These are phyloP conservation scores for Boletus sensibilis DNA, from an alignment of 768 basidiomycete genomes.

Conservation along the genomic window DNA sequence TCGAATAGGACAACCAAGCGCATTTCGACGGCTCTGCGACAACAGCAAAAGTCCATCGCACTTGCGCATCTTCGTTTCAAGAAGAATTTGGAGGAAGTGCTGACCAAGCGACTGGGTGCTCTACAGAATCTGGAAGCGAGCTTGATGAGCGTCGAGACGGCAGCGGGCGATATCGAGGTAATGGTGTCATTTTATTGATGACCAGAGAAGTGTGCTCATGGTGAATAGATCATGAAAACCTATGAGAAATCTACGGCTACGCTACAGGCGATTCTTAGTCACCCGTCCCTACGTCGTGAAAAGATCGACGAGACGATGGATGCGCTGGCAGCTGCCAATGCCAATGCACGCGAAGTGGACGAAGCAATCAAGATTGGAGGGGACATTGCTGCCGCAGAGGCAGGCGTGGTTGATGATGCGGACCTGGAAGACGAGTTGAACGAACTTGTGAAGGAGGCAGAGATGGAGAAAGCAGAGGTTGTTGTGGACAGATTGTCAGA, in stretches of 20 bases:
- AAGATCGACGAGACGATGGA: constrained; percentile 86
- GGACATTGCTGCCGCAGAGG: constrained; percentile 52
- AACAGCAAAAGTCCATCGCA: constrained; percentile 72
- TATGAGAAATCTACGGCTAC: constrained; percentile 85
- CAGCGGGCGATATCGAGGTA: constrained; percentile 89
- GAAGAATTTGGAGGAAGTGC: constrained; percentile 76
- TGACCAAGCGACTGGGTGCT: constrained; percentile 71
- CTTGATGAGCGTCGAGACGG: constrained; percentile 78
- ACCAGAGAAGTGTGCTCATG: background rate
- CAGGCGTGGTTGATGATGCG: constrained; percentile 51
- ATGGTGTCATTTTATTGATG: constrained; percentile 13
- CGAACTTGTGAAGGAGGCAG: constrained; percentile 48
- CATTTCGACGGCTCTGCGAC: constrained; percentile 61
- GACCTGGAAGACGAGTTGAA: constrained; percentile 67
- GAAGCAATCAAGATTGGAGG: constrained; percentile 69
- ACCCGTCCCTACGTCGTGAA: constrained; percentile 78
- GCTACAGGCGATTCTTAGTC: constrained; percentile 68
- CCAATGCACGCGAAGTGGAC: constrained; percentile 81
- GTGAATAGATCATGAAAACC: constrained; percentile 71
- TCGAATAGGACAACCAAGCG: constrained; percentile 59
- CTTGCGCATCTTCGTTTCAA: constrained; percentile 75
- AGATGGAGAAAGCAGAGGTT: constrained; percentile 39
- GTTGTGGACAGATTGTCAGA: constrained; percentile 19
- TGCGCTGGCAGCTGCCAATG: constrained; percentile 77
- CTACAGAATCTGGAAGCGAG: constrained; percentile 75